A percentile compares a stretch with the other conserved stretches of the same genome.
Evolutionary conservation across 2,329 filamentous ascomycete genomes (phyloP).

Genomic region (Ophiostoma himal-ulmi): DNA sequence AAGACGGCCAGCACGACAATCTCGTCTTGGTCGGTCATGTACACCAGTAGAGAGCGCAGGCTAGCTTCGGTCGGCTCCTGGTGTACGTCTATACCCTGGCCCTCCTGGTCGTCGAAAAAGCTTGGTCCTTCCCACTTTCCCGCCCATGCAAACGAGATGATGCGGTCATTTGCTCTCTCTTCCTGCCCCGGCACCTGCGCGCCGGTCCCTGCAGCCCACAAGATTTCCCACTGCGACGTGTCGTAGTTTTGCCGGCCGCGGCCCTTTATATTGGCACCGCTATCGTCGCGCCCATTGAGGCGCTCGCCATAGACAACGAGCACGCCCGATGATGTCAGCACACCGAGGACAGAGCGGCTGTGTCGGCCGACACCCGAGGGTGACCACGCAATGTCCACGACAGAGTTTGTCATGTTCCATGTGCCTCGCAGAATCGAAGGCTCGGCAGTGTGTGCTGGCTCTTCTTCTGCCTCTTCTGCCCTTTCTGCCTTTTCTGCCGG

Average conservation of each 20-base stretch:
- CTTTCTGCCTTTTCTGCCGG: not conserved
- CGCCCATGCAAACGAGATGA: slow-evolving; percentile 50
- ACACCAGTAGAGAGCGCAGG: slow-evolving; percentile 43
- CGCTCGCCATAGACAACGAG: slow-evolving; percentile 49
- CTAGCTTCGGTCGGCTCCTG: not conserved
- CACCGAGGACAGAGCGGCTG: slow-evolving; percentile 46
- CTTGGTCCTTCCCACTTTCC: slow-evolving; percentile 29
- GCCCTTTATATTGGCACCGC: not conserved
- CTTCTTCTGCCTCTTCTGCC: not conserved
- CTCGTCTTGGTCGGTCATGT: slow-evolving; percentile 46
- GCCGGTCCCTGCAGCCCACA: slow-evolving; percentile 52
- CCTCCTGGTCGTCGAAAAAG: not conserved
- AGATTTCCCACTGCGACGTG: slow-evolving; percentile 44
- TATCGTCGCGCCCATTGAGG: slow-evolving; percentile 21
- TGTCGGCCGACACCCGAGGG: slow-evolving; percentile 52
- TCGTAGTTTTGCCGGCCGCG: slow-evolving; percentile 29
- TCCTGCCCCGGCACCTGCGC: slow-evolving; percentile 42
- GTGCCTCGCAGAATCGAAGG: not conserved
- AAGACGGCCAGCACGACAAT: slow-evolving; percentile 46
- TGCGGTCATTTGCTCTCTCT: slow-evolving; percentile 37
- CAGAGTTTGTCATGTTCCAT: slow-evolving; percentile 45
- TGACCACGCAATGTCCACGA: slow-evolving; percentile 52
- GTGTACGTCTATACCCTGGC: no score
- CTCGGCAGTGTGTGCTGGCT: not conserved
- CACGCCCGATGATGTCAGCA: slow-evolving; percentile 46